Conservation (phyloP, 129 eudicot species). For the Artemisia annua region DNA sequence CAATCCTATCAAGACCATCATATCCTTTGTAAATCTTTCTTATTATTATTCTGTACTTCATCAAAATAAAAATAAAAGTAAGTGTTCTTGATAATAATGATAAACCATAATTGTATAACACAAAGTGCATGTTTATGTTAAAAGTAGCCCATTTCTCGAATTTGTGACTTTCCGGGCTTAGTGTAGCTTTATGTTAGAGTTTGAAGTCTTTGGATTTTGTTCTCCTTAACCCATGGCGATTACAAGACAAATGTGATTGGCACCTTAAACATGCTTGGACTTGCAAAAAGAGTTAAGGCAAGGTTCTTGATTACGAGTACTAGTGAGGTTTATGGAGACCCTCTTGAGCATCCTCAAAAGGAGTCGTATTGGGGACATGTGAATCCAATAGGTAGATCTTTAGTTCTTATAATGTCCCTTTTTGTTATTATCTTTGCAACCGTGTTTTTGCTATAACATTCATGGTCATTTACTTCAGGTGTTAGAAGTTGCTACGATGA, state of each 20-base stretch:
- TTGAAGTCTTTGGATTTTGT: not conserved
- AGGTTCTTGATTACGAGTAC: constrained; percentile 79
- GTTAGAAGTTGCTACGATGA: constrained; percentile 88
- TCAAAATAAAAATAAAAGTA: not conserved
- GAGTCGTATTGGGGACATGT: constrained; percentile 96
- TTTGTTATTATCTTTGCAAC: not conserved
- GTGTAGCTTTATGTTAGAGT: constrained; percentile 6
- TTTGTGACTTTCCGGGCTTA: not conserved
- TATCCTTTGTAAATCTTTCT: constrained; percentile 52
- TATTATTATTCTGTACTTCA: not conserved
- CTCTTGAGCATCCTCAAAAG: constrained; percentile 90
- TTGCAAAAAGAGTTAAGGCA: constrained; percentile 82
- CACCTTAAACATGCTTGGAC: constrained; percentile 83
- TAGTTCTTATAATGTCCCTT: not conserved
- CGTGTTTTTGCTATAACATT: not conserved
- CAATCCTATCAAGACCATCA: constrained; percentile 86
- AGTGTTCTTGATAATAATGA: not conserved
- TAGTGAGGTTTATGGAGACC: constrained; percentile 91
- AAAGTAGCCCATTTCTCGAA: constrained; percentile 11
- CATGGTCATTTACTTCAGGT: constrained; percentile 33
- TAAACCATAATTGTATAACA: constrained; percentile 7
- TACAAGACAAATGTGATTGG: constrained; percentile 94
- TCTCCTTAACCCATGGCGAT: constrained; percentile 36
- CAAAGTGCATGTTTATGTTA: constrained; percentile 23
- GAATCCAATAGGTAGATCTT: constrained; percentile 68